Evolutionary conservation across 768 basidiomycete genomes (phyloP).

Genomic region (Leccinum variicolor): DNA sequence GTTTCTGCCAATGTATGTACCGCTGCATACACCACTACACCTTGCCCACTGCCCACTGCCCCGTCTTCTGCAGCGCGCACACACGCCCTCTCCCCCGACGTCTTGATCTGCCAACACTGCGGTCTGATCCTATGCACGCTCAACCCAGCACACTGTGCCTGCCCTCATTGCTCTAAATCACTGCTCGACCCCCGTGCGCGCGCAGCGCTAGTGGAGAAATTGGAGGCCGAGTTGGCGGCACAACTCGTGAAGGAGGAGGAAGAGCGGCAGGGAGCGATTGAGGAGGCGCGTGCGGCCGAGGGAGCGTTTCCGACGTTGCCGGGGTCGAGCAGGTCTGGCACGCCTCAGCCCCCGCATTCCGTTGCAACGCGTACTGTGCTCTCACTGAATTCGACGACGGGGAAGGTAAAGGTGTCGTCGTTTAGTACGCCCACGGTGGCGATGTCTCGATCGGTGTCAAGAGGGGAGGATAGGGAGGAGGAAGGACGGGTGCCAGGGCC

Average conservation of each 20-base stretch:
- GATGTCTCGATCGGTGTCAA: constrained; percentile 34
- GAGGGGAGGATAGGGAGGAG: constrained; percentile 34
- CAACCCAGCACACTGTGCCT: constrained; percentile 52
- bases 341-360: background rate
- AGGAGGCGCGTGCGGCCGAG: constrained; percentile 46
- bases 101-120: constrained; percentile 52
- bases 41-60: background rate
- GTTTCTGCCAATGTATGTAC: constrained; percentile 58
- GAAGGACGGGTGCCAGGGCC: constrained; percentile 40
- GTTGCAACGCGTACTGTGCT: constrained; percentile 55
- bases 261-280: constrained; percentile 42
- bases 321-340: constrained; percentile 4
- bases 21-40: background rate
- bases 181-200: constrained; percentile 37
- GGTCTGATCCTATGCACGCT: constrained; percentile 61
- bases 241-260: constrained; percentile 47
- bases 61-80: constrained; percentile 41
- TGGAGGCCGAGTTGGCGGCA: constrained; percentile 43
- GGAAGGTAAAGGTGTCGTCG: constrained; percentile 51
- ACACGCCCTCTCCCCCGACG: constrained; percentile 56
- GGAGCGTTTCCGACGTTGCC: constrained; percentile 62
- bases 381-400: constrained; percentile 52
- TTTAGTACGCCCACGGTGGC: constrained; percentile 38
- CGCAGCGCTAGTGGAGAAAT: constrained; percentile 35
- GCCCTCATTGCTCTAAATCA: constrained; percentile 48